Conservation (phyloP, 805 yeast species). For the Metschnikowia bowlesiae region DNA sequence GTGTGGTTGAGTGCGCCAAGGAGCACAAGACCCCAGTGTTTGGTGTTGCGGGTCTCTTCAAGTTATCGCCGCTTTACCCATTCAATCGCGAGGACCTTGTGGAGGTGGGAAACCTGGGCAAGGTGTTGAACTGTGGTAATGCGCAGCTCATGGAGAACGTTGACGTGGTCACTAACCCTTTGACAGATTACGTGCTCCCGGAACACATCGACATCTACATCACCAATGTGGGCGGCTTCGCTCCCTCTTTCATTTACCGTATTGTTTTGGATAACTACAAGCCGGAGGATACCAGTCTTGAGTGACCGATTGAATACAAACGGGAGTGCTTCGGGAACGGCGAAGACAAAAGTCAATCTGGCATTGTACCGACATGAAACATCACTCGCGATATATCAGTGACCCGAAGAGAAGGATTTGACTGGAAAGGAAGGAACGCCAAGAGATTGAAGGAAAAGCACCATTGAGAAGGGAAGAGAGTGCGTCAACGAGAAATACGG, state of each 20-base stretch:
- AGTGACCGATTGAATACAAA: constrained; percentile 1
- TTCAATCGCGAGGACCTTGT: constrained; percentile 77
- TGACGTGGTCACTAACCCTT: constrained; percentile 75
- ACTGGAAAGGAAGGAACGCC: no score
- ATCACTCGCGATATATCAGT: no score
- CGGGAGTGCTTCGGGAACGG: no score
- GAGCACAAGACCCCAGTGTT: constrained; percentile 95
- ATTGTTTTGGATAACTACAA: constrained; percentile 92
- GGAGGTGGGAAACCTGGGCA: constrained; percentile 92
- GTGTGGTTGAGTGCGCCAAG: constrained; percentile 93
- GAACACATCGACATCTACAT: constrained; percentile 91
- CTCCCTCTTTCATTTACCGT: constrained; percentile 94
- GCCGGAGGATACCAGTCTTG: constrained; percentile 63
- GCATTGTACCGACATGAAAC: no score
- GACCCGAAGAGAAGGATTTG: no score
- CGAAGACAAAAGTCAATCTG: no score
- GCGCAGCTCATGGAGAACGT: constrained; percentile 65
- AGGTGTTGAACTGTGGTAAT: constrained; percentile 73
- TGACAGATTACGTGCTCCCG: constrained; percentile 88
- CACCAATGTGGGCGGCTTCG: constrained; percentile 93
- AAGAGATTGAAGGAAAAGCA: no score
- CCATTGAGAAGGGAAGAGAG: no score
- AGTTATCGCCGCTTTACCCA: constrained; percentile 89
- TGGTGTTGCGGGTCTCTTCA: constrained; percentile 90
- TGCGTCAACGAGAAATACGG: no score